Evolutionary conservation across 2,329 filamentous ascomycete genomes (phyloP), one percentile per base, ranked within the genome.

Genomic region (Xylaria digitata): DNA sequence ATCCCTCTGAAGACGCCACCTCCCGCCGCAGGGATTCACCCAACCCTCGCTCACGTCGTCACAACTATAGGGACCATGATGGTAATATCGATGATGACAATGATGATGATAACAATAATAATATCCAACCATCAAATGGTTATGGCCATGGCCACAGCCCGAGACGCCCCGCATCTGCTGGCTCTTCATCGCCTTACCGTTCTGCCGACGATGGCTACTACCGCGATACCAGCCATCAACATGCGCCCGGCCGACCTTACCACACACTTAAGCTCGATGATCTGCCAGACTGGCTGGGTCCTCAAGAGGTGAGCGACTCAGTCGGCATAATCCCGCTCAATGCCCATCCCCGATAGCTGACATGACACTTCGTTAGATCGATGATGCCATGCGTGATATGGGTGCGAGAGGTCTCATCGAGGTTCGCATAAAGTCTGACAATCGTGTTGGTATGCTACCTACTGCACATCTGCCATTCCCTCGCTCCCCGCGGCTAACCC

Each of bases 191-290:
- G 1, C 74, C 75, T 23, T 65, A 70, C 43, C 72, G 72, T 32
- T 76, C 75, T 5, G 70, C 71, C 19, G 74, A 75, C 21, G 72
- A 76, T 46, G 65, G 65, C 46, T 71, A 74, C 57, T 70, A 75
- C 53, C 74, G 70, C 26, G 74, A 75, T 57, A 40, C 69, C 19
- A 61, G 54, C 45, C 67, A 72, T 40, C 74, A 75, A 26, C 71
- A 72, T 45, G 72, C 72, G n/a, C 72, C 73, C 6, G 76, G 75
- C 19, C 72, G 76, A 23, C 76, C 76, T 13, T 74, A 76, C 50
- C 76, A 78, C 59, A 78, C 76, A 6, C 65, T 78, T 6, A 78
- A 78, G 62, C 68, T 78, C 21, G 75, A 77, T 53, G 75, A 76
- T 32, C 72, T 78, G 32, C 76, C 76, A 1, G 76, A 76, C 48